Percentiles rank a stretch among this genome's conserved stretches.
These are phyloP conservation scores for Trypanosoma rangeli DNA, from an alignment of 208 protist species.

Conservation along the genomic window DNA sequence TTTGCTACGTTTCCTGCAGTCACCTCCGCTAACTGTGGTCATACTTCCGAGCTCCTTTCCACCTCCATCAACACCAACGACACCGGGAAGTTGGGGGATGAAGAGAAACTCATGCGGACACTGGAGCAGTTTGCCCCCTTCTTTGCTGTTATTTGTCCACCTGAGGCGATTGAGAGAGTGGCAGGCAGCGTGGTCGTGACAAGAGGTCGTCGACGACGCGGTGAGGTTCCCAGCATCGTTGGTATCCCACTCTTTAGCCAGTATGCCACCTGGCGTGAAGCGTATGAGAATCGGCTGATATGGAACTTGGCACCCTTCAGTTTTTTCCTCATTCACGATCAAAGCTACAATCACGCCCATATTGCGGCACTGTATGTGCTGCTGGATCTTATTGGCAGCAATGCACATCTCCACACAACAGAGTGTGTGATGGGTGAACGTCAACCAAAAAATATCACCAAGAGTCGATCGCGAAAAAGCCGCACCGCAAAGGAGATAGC, in stretches of 20 bases:
- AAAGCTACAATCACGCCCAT: slow-evolving; percentile 82
- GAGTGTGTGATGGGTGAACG: slow-evolving; percentile 39
- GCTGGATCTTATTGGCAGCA: slow-evolving; percentile 50
- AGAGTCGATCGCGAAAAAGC: not conserved
- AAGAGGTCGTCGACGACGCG: slow-evolving; percentile 31
- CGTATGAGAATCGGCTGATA: slow-evolving; percentile 71
- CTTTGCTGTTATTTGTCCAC: slow-evolving; percentile 74
- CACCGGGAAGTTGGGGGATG: slow-evolving; percentile 2
- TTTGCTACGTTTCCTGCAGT: not conserved
- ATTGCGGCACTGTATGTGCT: slow-evolving; percentile 74
- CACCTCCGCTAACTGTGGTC: not conserved
- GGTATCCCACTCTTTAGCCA: slow-evolving; percentile 83
- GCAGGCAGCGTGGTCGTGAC: slow-evolving; percentile 36
- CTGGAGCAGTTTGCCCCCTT: slow-evolving; percentile 80
- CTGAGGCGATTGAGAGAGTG: slow-evolving; percentile 42
- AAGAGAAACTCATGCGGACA: slow-evolving; percentile 40
- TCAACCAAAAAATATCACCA: slow-evolving; percentile 30
- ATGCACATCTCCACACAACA: slow-evolving; percentile 50
- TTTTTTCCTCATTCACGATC: slow-evolving; percentile 85
- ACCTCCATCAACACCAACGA: not conserved
- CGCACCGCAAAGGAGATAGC: slow-evolving; percentile 23
- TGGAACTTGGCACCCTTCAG: slow-evolving; percentile 72
- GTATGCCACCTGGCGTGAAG: slow-evolving; percentile 80
- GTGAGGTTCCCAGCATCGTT: slow-evolving; percentile 41
- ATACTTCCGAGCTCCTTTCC: no score